Conservation (phyloP, 2,329 filamentous ascomycete species). For the Fusarium sulawesiense region DNA sequence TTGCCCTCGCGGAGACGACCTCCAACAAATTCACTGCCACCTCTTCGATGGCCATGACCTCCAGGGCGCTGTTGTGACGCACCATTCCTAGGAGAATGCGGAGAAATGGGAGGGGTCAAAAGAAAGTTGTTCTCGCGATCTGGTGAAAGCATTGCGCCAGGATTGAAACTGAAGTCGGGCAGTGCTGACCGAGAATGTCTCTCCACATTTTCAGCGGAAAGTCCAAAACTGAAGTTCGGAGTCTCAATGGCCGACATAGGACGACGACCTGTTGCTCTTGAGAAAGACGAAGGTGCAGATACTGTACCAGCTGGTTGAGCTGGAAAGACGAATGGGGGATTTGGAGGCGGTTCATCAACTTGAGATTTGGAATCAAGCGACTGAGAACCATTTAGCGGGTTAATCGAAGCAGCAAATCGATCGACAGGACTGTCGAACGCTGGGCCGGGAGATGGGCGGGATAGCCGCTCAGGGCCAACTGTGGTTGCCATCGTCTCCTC, state of each 20-base stretch:
- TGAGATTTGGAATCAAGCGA: slow-evolving; percentile 29
- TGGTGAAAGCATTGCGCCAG: slow-evolving; percentile 60
- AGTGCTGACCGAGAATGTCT: slow-evolving; percentile 53
- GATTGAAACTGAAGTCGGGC: slow-evolving; percentile 68
- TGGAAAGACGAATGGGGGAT: slow-evolving; percentile 75
- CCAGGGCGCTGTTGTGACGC: slow-evolving; percentile 68
- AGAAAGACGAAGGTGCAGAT: slow-evolving; percentile 60
- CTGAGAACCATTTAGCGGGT: slow-evolving; percentile 29
- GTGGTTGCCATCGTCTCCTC: slow-evolving; percentile 57
- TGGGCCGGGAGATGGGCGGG: slow-evolving; percentile 46
- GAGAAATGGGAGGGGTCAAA: slow-evolving; percentile 68
- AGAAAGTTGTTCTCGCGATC: slow-evolving; percentile 52
- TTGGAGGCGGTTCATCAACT: slow-evolving; percentile 60
- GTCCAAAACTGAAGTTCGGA: slow-evolving; percentile 49
- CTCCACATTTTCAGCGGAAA: slow-evolving; percentile 48
- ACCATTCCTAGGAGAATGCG: slow-evolving; percentile 60
- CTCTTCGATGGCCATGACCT: slow-evolving; percentile 81
- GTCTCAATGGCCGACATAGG: slow-evolving; percentile 66
- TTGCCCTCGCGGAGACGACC: slow-evolving; percentile 72
- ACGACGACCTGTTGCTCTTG: slow-evolving; percentile 62
- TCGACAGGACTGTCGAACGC: slow-evolving; percentile 44
- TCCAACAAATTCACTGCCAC: slow-evolving; percentile 88
- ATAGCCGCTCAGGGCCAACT: slow-evolving; percentile 53
- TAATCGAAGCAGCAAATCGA: slow-evolving; percentile 40
- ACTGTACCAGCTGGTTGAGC: slow-evolving; percentile 57